These are phyloP conservation scores for Bretschneidera sinensis DNA, from an alignment of 345 rosid species.

Conservation along the genomic window DNA sequence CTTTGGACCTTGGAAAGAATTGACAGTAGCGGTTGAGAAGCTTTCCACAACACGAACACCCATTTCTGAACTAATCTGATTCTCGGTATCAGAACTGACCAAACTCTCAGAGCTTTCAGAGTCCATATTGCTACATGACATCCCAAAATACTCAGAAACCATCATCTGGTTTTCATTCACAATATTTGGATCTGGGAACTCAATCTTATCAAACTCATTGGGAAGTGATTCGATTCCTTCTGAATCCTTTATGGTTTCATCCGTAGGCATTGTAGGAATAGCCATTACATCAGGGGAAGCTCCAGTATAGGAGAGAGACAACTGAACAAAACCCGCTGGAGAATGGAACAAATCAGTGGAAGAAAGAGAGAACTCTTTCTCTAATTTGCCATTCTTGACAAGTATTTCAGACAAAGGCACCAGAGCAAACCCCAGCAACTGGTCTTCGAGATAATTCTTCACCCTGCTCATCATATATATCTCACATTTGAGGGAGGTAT, in stretches of 20 bases:
- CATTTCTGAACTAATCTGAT: constrained; percentile 43
- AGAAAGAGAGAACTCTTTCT: constrained; percentile 92
- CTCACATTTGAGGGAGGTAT: constrained; percentile 85
- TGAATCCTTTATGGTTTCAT: constrained; percentile 36
- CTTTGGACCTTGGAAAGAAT: constrained; percentile 53
- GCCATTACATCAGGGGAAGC: constrained; percentile 87
- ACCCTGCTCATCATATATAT: constrained; percentile 98
- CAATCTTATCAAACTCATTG: constrained; percentile 66
- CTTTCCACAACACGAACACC: constrained; percentile 41
- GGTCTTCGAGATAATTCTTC: constrained; percentile 95
- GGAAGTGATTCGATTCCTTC: constrained; percentile 46
- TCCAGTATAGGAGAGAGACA: constrained; percentile 79
- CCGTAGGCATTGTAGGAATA: constrained; percentile 53
- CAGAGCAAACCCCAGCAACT: constrained; percentile 81
- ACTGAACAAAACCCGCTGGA: constrained; percentile 88
- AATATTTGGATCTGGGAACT: constrained; percentile 95
- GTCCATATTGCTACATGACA: constrained; percentile 50
- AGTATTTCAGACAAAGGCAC: constrained; percentile 90
- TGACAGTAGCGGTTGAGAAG: constrained; percentile 36
- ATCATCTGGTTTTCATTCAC: constrained; percentile 88
- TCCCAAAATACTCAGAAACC: constrained; percentile 89
- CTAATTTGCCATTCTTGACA: constrained; percentile 62
- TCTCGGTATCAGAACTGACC: constrained; percentile 49
- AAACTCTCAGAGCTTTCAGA: constrained; percentile 69
- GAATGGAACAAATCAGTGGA: constrained; percentile 94